Evolutionary conservation across 495 filamentous ascomycete species (phyloP), one percentile per base, ranked within the genome.

Genomic region (Aspergillus affinis): DNA sequence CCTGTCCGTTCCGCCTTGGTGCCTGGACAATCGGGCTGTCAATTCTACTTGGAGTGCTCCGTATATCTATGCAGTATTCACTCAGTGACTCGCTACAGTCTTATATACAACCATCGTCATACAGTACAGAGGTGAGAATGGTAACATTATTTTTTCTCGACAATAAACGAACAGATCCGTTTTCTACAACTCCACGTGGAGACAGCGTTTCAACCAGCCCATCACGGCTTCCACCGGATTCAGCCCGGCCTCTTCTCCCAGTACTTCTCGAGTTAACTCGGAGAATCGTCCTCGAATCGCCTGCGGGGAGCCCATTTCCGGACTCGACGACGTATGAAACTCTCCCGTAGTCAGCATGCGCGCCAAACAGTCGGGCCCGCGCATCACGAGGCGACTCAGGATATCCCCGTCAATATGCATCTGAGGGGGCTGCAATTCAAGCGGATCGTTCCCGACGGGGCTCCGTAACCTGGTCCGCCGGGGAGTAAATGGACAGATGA

Each of bases 321-420:
- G 56, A 23, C 44, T 53, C 12, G 65, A 57, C n/a, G 51, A 59
- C 17, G 69, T 59, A 47, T 44, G 46, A 27, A 62, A 51, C 27
- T 69, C 58, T 21, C 65, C 66, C 29, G 60, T 55, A 23, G 51
- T 54, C 10, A 84, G 63, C 64, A 83, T 69, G 6, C 66, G 19
- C 18, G 64, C 62, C 30, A 90, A 63, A 51, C 73, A 63, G 48
- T 80, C 75, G 4, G 84, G 61, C 0, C 73, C 75, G 49, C 71
- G 70, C 56, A 69, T 67, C n/a, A 85, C 71, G 4, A 90, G 65
- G 20, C 81, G 76, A 54, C 68, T 69, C 46, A 92, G 69, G 18
- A 90, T 78, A 61, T 90, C 87, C 0, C 89, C 88, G 61, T 92
- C 82, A 8, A 92, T 73, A 26, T 90, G 87, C 80, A 82, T 85